Evolutionary conservation across 2,329 filamentous ascomycete species (phyloP).

Genomic region (Aureobasidium sp.): DNA sequence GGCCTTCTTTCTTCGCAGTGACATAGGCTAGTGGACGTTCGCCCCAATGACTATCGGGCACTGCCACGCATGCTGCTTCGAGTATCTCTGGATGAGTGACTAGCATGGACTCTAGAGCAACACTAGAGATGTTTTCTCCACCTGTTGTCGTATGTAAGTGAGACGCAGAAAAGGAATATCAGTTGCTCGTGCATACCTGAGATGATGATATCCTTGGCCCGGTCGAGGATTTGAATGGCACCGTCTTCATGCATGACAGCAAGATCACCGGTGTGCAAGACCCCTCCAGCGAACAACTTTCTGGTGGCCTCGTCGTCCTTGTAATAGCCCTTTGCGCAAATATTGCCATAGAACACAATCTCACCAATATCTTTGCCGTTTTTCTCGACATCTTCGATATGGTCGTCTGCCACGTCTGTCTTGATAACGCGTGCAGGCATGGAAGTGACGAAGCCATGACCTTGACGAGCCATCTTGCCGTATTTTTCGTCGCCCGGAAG

Average conservation of each 20-base stretch:
- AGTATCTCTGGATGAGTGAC: slow-evolving; percentile 82
- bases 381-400: slow-evolving; percentile 59
- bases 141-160: slow-evolving; percentile 44
- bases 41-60: slow-evolving; percentile 86
- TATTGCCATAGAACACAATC: slow-evolving; percentile 84
- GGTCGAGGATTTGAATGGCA: slow-evolving; percentile 82
- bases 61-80: slow-evolving; percentile 84
- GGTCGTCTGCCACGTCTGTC: slow-evolving; percentile 58
- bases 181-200: slow-evolving; percentile 54
- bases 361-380: slow-evolving; percentile 73
- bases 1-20: slow-evolving; percentile 55
- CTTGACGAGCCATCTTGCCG: slow-evolving; percentile 84
- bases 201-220: slow-evolving; percentile 97
- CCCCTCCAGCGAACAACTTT: slow-evolving; percentile 82
- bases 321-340: slow-evolving; percentile 86
- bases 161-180: not conserved
- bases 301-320: slow-evolving; percentile 79
- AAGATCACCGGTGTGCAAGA: slow-evolving; percentile 81
- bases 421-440: slow-evolving; percentile 78
- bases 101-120: slow-evolving; percentile 85
- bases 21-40: slow-evolving; percentile 93
- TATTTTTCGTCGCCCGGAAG: slow-evolving; percentile 72
- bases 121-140: slow-evolving; percentile 93
- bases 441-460: slow-evolving; percentile 81
- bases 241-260: slow-evolving; percentile 92